A percentile compares a stretch with the other conserved stretches of the same genome.
phyloP scores from a whole-genome alignment of 2,329 filamentous ascomycete species.

The Phyllosticta paracitricarpa region DNA sequence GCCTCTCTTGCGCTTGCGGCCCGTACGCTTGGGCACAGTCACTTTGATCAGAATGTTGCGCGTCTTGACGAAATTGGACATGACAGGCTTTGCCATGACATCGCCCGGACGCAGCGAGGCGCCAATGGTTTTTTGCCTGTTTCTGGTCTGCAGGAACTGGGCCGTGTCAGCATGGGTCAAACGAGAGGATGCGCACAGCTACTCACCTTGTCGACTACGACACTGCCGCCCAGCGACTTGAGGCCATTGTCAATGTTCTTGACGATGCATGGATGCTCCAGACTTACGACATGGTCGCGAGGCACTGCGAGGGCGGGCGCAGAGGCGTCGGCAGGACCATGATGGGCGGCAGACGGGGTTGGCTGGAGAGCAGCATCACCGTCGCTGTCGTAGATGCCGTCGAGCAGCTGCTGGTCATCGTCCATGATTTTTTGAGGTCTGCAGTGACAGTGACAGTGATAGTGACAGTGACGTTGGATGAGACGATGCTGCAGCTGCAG shows the following conservation, averaged over 20 bases:
- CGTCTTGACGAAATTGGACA: constrained; percentile 64
- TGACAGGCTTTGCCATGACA: constrained; percentile 64
- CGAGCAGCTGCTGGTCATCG: background rate
- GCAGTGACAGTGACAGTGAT: background rate
- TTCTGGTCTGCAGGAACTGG: constrained; percentile 9
- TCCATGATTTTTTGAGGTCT: background rate
- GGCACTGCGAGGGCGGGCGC: constrained; percentile 43
- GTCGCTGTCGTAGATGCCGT: constrained; percentile 1
- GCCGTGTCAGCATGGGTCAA: background rate
- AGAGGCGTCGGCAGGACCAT: background rate
- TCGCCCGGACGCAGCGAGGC: constrained; percentile 75
- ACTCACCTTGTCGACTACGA: constrained; percentile 44
- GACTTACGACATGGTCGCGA: constrained; percentile 43
- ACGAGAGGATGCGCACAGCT: background rate
- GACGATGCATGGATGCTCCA: constrained; percentile 60
- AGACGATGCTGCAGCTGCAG: background rate
- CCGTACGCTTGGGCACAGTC: constrained; percentile 76
- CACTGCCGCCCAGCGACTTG: constrained; percentile 49
- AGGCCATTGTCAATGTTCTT: constrained; percentile 55
- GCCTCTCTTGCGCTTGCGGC: constrained; percentile 76
- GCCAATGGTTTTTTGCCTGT: constrained; percentile 40
- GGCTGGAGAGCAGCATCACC: background rate
- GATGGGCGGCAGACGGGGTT: background rate
- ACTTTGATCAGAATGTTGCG: constrained; percentile 83
- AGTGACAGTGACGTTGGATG: background rate